These are phyloP conservation scores for Pelargonium hybrid DNA, from an alignment of 441 rosid genomes.

Conservation along the genomic window DNA sequence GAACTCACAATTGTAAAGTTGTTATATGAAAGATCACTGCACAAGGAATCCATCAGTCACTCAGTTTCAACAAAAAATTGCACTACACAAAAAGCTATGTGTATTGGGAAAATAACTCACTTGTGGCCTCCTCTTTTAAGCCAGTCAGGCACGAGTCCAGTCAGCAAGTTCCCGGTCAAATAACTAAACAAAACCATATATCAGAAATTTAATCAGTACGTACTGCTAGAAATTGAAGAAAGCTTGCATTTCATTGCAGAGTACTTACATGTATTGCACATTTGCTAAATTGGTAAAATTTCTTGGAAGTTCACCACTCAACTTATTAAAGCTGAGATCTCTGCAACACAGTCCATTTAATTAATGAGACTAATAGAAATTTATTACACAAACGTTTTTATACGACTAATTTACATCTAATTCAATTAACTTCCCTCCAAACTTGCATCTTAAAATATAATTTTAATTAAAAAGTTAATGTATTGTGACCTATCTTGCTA, in stretches of 20 bases:
- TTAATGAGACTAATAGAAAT: not conserved
- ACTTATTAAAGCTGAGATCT: conserved; percentile 59
- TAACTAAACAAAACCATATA: conserved; percentile 26
- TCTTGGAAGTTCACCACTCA: conserved; percentile 41
- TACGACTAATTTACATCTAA: not conserved
- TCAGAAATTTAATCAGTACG: not conserved
- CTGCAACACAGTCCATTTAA: conserved; percentile 24
- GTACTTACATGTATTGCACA: conserved; percentile 30
- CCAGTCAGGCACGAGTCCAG: conserved; percentile 35
- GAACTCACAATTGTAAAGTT: conserved; percentile 26
- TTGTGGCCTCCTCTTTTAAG: conserved; percentile 13
- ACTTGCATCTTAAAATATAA: not conserved
- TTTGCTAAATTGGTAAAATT: conserved; percentile 11
- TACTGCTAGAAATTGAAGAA: not conserved
- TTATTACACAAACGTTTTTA: not conserved
- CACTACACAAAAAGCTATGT: not conserved
- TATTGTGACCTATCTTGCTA: too few species aligned
- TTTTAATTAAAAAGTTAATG: too few species aligned
- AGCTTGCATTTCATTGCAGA: not conserved
- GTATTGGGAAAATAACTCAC: conserved; percentile 26
- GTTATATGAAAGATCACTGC: conserved; percentile 57
- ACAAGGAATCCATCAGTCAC: not conserved
- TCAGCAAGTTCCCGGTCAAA: conserved; percentile 45
- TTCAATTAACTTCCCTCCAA: too few species aligned
- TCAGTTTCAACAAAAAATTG: too few species aligned